Base-by-base conservation (phyloP, 352 stramenopile species). In the Phytophthora pinifolia region DNA sequence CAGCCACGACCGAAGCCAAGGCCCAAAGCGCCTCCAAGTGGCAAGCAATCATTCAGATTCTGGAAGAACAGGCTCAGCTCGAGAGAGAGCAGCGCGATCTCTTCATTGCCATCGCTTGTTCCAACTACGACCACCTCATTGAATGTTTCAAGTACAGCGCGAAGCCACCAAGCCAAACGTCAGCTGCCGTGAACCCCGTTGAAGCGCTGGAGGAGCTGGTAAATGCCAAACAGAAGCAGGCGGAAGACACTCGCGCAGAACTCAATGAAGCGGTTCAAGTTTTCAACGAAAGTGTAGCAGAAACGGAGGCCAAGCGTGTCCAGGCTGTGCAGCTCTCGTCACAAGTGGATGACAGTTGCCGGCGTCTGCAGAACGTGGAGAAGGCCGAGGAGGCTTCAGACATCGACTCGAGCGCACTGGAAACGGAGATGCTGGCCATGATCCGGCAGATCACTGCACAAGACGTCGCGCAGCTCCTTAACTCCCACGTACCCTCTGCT, bases 361-460 rank as follows among this genome's bases (percentile, higher is more conserved):
- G 59, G 4, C 79, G 87, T 22, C 64, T 93, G 33, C 60, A 73
- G 22, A 72, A 61, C 4, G 79, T 89, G 3, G 67, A 80, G 18
- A 58, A 57, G 15, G 60, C 62, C 6, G 66, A 83, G 22, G 83
- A 93, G 39, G 50, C 46, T 1, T 85, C 73, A 4, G 42, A 74
- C 6, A 70, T 74, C 0, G 74, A 81, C 20, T 88, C 78, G 0
- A 77, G 61, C 35, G 68, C 68, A 2, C 55, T 93, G 1, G 80
- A 93, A 47, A 66, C 54, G 7, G 75, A 88, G 9, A 77, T 93
- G 69, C 70, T 85, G 0, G 54, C 48, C 6, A 61, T 84, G 43
- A 87, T 89, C 31, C 71, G 77, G 1, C 63, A 80, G 42, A 87
- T 93, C 53, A 90, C 83, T 15, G 79, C 83, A 36, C 71, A 85